These are phyloP conservation scores for Sporothrix variecibatus DNA, from an alignment of 2,329 filamentous ascomycete species.

Conservation along the genomic window DNA sequence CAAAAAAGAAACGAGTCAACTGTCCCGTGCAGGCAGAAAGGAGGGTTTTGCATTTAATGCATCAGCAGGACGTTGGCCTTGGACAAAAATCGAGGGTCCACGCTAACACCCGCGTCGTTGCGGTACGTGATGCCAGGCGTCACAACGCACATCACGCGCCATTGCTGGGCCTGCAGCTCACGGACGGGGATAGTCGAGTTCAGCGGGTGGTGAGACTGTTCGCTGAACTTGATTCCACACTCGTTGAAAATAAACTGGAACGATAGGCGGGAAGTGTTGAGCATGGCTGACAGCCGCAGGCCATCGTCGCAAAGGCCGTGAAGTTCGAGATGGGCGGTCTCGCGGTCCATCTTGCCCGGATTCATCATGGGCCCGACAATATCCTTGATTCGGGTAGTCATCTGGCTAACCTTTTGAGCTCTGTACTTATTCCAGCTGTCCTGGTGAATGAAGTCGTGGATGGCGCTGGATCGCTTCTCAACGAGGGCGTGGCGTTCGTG, in stretches of 20 bases:
- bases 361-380: slow-evolving; percentile 48
- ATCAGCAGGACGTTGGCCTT: slow-evolving; percentile 54
- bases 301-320: slow-evolving; percentile 44
- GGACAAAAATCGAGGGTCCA: slow-evolving; percentile 48
- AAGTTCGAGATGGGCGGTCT: slow-evolving; percentile 47
- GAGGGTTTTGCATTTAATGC: slow-evolving; percentile 30
- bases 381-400: slow-evolving; percentile 37
- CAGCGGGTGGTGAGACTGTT: slow-evolving; percentile 50
- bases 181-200: slow-evolving; percentile 46
- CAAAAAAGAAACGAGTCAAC: background rate
- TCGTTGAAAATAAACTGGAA: slow-evolving; percentile 50
- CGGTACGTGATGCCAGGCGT: slow-evolving; percentile 58
- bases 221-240: slow-evolving; percentile 51
- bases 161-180: slow-evolving; percentile 53
- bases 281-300: slow-evolving; percentile 50
- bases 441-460: slow-evolving; percentile 39
- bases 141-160: slow-evolving; percentile 55
- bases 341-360: slow-evolving; percentile 41
- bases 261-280: slow-evolving; percentile 45
- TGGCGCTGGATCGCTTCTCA: slow-evolving; percentile 40
- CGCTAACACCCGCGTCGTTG: slow-evolving; percentile 51
- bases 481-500: slow-evolving; percentile 42
- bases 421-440: slow-evolving; percentile 35
- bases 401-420: slow-evolving; percentile 33
- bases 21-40: background rate